These are phyloP conservation scores for Crithidia brevicula DNA, from an alignment of 208 protist species.

Conservation along the genomic window DNA sequence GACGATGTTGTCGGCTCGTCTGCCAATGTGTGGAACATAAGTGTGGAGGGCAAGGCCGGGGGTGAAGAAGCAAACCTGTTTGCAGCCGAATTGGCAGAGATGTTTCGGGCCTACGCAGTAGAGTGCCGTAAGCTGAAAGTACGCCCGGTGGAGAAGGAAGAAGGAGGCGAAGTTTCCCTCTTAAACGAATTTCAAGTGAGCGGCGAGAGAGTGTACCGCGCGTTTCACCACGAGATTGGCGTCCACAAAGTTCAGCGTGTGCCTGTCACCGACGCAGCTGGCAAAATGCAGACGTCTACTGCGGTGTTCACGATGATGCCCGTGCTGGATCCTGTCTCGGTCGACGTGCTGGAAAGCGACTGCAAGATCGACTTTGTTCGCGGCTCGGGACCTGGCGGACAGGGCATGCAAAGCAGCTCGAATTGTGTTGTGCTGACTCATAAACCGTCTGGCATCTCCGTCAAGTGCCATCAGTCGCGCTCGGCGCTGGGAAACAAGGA, in stretches of 20 bases:
- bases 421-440: constrained; percentile 90
- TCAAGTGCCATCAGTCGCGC: constrained; percentile 90
- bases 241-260: constrained; percentile 93
- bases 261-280: constrained; percentile 83
- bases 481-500: constrained; percentile 91
- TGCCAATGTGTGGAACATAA: constrained; percentile 71
- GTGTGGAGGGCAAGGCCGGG: constrained; percentile 77
- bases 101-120: constrained; percentile 69
- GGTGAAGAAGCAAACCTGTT: constrained; percentile 89
- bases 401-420: constrained; percentile 91
- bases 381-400: constrained; percentile 86
- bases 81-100: constrained; percentile 80
- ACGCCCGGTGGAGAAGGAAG: constrained; percentile 32
- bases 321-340: constrained; percentile 84
- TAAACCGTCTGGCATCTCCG: constrained; percentile 86
- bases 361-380: constrained; percentile 90
- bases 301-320: constrained; percentile 89
- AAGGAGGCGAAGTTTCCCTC: constrained; percentile 27
- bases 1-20: constrained; percentile 78
- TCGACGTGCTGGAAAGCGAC: constrained; percentile 85
- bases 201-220: constrained; percentile 78
- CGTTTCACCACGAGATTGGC: constrained; percentile 88
- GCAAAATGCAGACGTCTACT: constrained; percentile 93
- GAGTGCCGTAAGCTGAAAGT: constrained; percentile 53
- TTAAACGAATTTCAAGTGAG: constrained; percentile 47